Base-by-base conservation (phyloP, 2,329 filamentous ascomycete genomes). In the Colletotrichum costaricense region DNA sequence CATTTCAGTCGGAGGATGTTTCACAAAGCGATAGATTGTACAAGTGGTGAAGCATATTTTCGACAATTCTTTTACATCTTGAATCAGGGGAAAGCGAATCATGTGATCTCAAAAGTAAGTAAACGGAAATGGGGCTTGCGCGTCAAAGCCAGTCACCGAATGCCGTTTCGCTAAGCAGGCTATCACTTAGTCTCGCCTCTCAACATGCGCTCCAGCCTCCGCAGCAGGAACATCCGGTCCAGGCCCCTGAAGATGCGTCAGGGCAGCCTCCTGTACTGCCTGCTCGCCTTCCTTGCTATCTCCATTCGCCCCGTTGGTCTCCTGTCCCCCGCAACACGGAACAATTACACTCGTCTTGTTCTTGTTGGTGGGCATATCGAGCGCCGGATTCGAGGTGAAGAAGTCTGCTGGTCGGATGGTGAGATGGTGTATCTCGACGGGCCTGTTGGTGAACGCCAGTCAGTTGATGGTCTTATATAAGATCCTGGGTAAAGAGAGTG, bases 351-450 rank as follows among this genome's bases (percentile, higher is more conserved):
- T 87, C 16, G 80, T 77, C 60, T 83, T 76, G 76, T 86, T 84
- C 74, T 76, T 78, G 4, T 59, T 78, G 2, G 78, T 81, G 6
- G 84, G 86, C 42, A 86, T 82, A 75, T 87, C 86, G 33, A 87
- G 79, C 8, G 86, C 84, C 28, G 85, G 86, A 75, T 87, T 87
- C 59, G 80, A 80, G 4, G 80, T 82, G 77, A 87, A 87, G 78
- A 87, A 88, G 75, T 87, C 85, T 12, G 82, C 79, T 4, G 85
- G 86, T 5, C 82, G 82, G 22, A 86, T 80, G 70, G 86, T 84
- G 54, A 87, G 79, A 71, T 86, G 84, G 68, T 86, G 84, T 33
- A 84, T 85, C 76, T 88, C 86, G 42, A 85, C 84, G 46, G 86
- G 86, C 86, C 85, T 87, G 52, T 16, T 16, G 24, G 28, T 28